Base-by-base conservation (phyloP, 1,284 basidiomycete species). In the Ceratobasidium sp. region DNA sequence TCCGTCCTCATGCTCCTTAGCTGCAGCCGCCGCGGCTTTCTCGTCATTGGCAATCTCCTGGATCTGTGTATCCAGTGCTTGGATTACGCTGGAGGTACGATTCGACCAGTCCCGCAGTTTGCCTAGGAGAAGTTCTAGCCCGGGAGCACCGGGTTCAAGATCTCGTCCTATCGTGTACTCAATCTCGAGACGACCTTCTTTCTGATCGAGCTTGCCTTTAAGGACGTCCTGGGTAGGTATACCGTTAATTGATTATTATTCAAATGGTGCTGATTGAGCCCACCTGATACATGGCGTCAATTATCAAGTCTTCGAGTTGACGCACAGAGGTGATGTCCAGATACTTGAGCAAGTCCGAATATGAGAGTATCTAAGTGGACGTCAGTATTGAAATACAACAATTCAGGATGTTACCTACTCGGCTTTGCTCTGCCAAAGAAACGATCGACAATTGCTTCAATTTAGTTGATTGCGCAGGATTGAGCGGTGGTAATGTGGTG, bases 221-320 rank as follows among this genome's bases (percentile, higher is more conserved):
- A 99, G 87, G 60, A 98, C 86, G 79, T 94, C 93, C 36, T 67
- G 15, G 36, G 4, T 11, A 41, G 36, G 11, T 11, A 41, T 41
- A 41, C 11, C 36, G 8, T 7, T 14, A 60, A n/a, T 15, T 56
- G 7, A 27, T 7, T 17, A 27, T 19, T 8, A 9, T 41, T 33
- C n/a, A 36, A 36, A 3, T 3, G n/a, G 14, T 36, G 31, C 41
- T 7, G 9, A 36, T 27, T 14, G 27, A 14, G n/a, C 57, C 4
- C 41, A 60, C 57, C 48, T 94, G 89, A 82, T 98, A 99, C 81
- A 98, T 95, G 9, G 92, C 91, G 79, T 98, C 96, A 81, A 99
- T 98, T 81, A 98, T 93, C 77, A 98, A 88, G 82, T 98, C 96
- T 82, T 99, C 97, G 3, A 99, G 89, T 77, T 94, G 93, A 64